Conservation (phyloP, 2,329 filamentous ascomycete genomes). For the Truncatella angustata region DNA sequence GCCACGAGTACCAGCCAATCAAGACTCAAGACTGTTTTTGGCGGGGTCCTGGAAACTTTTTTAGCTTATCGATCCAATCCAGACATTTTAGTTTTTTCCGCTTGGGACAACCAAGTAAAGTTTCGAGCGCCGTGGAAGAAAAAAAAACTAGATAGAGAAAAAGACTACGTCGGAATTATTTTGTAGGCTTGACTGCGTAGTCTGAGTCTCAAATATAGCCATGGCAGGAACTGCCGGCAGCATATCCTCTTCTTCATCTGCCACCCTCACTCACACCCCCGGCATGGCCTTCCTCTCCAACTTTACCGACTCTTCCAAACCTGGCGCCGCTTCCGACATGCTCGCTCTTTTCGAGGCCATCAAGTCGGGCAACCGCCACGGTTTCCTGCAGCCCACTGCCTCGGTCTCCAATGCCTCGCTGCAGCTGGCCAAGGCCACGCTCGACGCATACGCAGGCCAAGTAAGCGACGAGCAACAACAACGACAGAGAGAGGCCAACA, state of each 20-base stretch:
- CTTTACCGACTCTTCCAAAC: conserved; percentile 28
- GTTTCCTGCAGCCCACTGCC: conserved; percentile 72
- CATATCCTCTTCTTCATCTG: conserved; percentile 62
- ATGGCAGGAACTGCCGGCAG: conserved; percentile 43
- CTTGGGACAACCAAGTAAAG: neutral
- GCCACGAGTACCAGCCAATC: conserved; percentile 13
- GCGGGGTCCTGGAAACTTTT: conserved; percentile 12
- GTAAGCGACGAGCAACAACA: conserved; percentile 71
- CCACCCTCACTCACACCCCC: conserved; percentile 57
- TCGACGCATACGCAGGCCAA: conserved; percentile 74
- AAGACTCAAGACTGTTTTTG: neutral
- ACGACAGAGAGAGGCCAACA: conserved; percentile 64
- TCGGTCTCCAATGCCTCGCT: conserved; percentile 68
- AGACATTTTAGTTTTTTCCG: neutral
- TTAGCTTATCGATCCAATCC: neutral
- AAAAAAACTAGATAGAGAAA: too few species aligned
- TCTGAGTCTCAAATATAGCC: too few species aligned
- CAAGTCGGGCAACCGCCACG: conserved; percentile 60
- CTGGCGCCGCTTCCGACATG: conserved; percentile 36
- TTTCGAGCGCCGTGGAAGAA: too few species aligned
- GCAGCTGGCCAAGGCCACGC: conserved; percentile 72
- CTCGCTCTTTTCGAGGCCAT: conserved; percentile 56
- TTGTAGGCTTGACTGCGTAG: too few species aligned
- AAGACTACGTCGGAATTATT: too few species aligned
- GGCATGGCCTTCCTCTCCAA: conserved; percentile 39